These are phyloP conservation scores for Trichoderma virens DNA, from an alignment of 495 filamentous ascomycete genomes.

Conservation along the genomic window DNA sequence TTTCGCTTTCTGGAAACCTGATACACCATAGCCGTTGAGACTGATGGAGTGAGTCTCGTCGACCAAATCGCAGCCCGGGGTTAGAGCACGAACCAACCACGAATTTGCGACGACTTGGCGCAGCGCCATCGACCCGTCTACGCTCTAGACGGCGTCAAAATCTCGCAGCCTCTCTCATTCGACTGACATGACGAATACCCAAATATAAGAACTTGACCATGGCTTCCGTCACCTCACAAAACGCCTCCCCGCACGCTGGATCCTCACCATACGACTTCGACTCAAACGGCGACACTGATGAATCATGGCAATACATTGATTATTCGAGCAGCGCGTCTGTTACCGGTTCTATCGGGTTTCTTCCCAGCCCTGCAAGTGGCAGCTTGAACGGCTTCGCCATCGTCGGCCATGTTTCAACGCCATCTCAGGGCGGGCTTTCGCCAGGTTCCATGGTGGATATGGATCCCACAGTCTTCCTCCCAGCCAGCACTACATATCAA, in stretches of 20 bases:
- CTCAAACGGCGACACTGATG: conserved; percentile 18
- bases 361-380: conserved; percentile 34
- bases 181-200: too few species aligned
- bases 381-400: conserved; percentile 35
- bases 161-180: too few species aligned
- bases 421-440: background rate
- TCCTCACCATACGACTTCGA: conserved; percentile 24
- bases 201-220: conserved; percentile 14
- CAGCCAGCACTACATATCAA: conserved; percentile 20
- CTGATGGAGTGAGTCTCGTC: too few species aligned
- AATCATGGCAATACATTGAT: conserved; percentile 21
- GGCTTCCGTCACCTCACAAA: conserved; percentile 26
- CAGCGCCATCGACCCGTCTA: too few species aligned
- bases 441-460: conserved; percentile 9
- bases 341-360: conserved; percentile 25
- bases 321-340: conserved; percentile 17
- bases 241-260: conserved; percentile 21
- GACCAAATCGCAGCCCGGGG: too few species aligned
- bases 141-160: too few species aligned
- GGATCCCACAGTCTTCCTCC: conserved; percentile 15
- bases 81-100: too few species aligned
- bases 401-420: conserved; percentile 19
- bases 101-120: too few species aligned
- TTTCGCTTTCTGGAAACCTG: background rate
- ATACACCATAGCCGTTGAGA: too few species aligned